Evolutionary conservation across 1,139 yeast genomes (phyloP), one percentile per base, ranked within the genome.

Genomic region (Taphrina pruni): DNA sequence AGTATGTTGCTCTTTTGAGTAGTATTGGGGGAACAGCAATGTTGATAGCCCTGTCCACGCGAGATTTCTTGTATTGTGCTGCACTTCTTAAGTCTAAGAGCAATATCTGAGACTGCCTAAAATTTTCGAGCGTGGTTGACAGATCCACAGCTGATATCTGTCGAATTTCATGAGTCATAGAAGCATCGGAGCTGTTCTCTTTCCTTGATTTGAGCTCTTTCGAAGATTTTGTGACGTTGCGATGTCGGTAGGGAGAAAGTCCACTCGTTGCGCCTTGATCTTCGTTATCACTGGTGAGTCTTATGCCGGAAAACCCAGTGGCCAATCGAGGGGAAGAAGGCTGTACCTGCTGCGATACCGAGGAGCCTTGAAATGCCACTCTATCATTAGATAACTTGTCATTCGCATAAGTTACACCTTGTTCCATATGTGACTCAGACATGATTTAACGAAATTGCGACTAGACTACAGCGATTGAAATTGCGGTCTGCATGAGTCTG

Each of bases 1-100:
- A 81, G 75, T 88, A 89, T 70, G 85, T 86, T 50, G 85, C 81
- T 72, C 97, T 83, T 75, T 88, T 88, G 72, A 90, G 79, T 61
- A 90, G 80, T 0, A 96, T 90, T 21, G 94, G 86, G 1, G 96
- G 96, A 35, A 90, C 80, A 75, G 93, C 88, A 46, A 90, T 83
- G 75, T 88, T 88, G 57, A 88, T 79, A 1, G 96, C 84, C 60
- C 82, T 79, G n/a, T 74, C 74, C 17, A 90, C 76, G 70, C 87
- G 87, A 4, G 82, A 75, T 69, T 79, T 81, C 43, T 84, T 80
- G 76, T 80, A 88, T 67, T 87, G 90, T 5, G 88, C 84, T 74
- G 84, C 88, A 0, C 96, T 88, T 66, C 97, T 81, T 21, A 88
- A 85, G 76, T 90, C 97, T 17, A 90, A 35, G 9, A 56, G 20